phyloP scores from a whole-genome alignment of 176 grass and related monocot species.

The Tuctoria greenei region DNA sequence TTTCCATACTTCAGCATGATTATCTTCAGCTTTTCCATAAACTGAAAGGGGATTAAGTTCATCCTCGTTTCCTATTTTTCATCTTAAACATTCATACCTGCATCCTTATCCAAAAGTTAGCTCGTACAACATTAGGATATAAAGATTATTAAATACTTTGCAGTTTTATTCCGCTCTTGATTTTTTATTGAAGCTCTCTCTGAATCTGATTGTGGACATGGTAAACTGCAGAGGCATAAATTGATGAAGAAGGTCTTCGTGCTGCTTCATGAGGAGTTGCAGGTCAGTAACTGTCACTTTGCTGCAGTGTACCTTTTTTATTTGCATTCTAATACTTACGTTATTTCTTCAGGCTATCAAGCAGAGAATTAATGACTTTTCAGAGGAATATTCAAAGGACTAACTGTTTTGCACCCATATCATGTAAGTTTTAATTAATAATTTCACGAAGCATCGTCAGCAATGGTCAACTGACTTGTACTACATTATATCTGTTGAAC shows the following conservation, averaged over 20 bases:
- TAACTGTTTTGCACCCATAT: conserved; percentile 29
- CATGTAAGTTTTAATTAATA: conserved; percentile 33
- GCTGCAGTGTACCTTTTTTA: conserved; percentile 2
- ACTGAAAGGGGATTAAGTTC: not conserved
- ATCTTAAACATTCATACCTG: conserved; percentile 7
- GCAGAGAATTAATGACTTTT: conserved; percentile 64
- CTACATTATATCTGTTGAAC: conserved; percentile 19
- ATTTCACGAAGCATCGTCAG: conserved; percentile 10
- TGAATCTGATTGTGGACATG: conserved; percentile 37
- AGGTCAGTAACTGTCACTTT: conserved; percentile 38
- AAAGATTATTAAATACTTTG: not conserved
- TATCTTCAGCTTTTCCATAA: conserved; percentile 17
- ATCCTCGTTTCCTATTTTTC: conserved; percentile 13
- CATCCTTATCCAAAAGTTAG: conserved; percentile 6
- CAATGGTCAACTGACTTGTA: not conserved
- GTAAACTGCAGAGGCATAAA: conserved; percentile 69
- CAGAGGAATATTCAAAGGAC: conserved; percentile 49
- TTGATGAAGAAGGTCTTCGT: conserved; percentile 88
- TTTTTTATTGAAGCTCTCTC: conserved; percentile 16
- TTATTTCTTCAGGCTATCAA: conserved; percentile 59
- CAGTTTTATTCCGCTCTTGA: conserved; percentile 26
- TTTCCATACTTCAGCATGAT: conserved; percentile 25
- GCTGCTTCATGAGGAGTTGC: conserved; percentile 83
- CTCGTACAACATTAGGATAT: not conserved
- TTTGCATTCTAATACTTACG: conserved; percentile 35